phyloP scores from a whole-genome alignment of 2,329 filamentous ascomycete genomes.

The Penicillium palitans region DNA sequence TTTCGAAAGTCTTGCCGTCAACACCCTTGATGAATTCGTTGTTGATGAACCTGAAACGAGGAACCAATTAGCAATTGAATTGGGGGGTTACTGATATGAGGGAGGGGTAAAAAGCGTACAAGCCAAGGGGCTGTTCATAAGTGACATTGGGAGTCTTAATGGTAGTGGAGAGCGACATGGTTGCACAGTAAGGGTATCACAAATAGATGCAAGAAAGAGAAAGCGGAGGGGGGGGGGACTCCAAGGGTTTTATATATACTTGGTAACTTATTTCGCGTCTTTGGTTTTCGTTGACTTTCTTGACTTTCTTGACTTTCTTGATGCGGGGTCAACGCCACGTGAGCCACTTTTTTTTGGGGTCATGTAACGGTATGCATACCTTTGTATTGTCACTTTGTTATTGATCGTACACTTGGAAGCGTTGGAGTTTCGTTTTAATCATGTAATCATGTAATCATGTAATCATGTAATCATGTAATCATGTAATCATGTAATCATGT shows the following conservation, averaged over 20 bases:
- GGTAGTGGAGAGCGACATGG: constrained; percentile 42
- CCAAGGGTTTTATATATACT: constrained; percentile 1
- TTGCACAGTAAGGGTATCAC: constrained; percentile 11
- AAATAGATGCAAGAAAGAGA: background rate
- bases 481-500: no score
- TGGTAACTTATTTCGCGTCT: background rate
- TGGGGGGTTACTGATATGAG: background rate
- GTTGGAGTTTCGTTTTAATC: no score
- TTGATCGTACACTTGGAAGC: no score
- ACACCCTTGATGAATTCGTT: constrained; percentile 69
- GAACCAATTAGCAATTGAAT: constrained; percentile 65
- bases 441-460: no score
- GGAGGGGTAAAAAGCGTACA: constrained; percentile 28
- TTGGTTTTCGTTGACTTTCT: background rate
- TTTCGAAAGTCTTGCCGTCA: constrained; percentile 88
- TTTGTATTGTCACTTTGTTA: background rate
- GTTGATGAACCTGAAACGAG: constrained; percentile 51
- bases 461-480: no score
- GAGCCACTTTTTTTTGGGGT: background rate
- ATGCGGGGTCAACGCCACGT: constrained; percentile 6
- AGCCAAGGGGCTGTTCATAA: constrained; percentile 45
- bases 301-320: background rate
- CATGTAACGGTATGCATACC: background rate
- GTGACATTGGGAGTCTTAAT: constrained; percentile 43
- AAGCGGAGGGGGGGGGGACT: background rate